Evolutionary conservation across 2,329 filamentous ascomycete genomes (phyloP), one percentile per base, ranked within the genome.

Genomic region (Aspergillus flavus): DNA sequence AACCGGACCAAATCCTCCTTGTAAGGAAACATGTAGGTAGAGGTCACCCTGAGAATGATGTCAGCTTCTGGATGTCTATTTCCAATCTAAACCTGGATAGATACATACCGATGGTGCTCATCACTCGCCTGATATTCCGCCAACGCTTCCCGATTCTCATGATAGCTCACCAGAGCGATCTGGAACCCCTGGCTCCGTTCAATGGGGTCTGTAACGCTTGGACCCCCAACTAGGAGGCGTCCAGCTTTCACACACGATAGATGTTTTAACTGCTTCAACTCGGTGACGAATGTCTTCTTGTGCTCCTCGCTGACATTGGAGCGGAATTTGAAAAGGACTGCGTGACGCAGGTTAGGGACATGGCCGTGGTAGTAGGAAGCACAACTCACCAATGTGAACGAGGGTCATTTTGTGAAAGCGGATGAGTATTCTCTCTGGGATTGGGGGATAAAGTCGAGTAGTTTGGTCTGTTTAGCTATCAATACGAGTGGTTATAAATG

Each of bases 131-230:
- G 84, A 58, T 87, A 87, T 53, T 79, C 80, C 1, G 76, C 80
- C 61, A 87, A 66, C 0, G 83, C 85, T 9, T 73, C 73, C 6
- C 68, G 71, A 26, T 83, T 73, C 5, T 79, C 69, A 55, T 86
- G 85, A 23, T 82, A 85, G 75, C 84, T 86, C 43, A 87, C 59
- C 0, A 86, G 72, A 0, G 82, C 81, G 61, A 81, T 81, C 12
- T 87, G 77, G 55, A 80, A 86, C 0, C 84, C 84, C 64, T 86
- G 84, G 71, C 83, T 86, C 21, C 80, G 76, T 39, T 82, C 82
- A 10, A 83, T 80, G 0, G 84, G 84, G 26, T 82, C 76, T 0
- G 84, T 86, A 6, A 86, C 77, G 0, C 83, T 85, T 0, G 84
- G 84, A 0, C 84, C 83, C 0, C 85, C 85, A 5, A 86, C 84